Percentiles rank a stretch among this genome's conserved stretches.
Conservation (phyloP, 495 filamentous ascomycete genomes). For the Parathielavia appendiculata region DNA sequence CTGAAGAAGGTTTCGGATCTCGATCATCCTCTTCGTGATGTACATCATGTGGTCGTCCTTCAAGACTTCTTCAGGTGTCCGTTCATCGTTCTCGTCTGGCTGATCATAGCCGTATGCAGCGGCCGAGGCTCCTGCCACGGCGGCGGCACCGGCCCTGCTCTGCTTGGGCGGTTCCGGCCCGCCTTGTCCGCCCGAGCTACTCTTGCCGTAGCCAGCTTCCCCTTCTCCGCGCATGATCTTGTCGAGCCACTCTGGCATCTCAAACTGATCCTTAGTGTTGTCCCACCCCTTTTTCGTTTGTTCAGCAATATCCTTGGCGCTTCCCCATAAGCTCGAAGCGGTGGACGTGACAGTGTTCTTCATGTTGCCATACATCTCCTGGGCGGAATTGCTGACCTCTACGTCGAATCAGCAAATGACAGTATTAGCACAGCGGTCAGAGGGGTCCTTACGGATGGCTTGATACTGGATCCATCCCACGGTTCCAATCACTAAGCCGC, state of each 20-base stretch:
- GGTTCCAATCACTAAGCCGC: slow-evolving; percentile 78
- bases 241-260: slow-evolving; percentile 81
- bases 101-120: slow-evolving; percentile 74
- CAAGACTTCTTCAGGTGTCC: slow-evolving; percentile 56
- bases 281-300: slow-evolving; percentile 78
- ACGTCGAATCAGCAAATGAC: slow-evolving; percentile 8
- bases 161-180: slow-evolving; percentile 54
- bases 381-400: slow-evolving; percentile 88
- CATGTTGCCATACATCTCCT: slow-evolving; percentile 68
- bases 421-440: background rate
- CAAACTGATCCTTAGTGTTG: slow-evolving; percentile 70
- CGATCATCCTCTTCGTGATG: slow-evolving; percentile 98
- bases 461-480: slow-evolving; percentile 94
- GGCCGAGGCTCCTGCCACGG: slow-evolving; percentile 56
- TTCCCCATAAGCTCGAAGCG: slow-evolving; percentile 60
- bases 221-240: slow-evolving; percentile 61
- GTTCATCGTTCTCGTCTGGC: slow-evolving; percentile 63
- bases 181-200: slow-evolving; percentile 39
- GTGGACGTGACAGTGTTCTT: slow-evolving; percentile 62
- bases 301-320: slow-evolving; percentile 65
- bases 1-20: slow-evolving; percentile 87
- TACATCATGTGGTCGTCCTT: slow-evolving; percentile 99
- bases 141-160: slow-evolving; percentile 53
- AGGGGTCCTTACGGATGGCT: slow-evolving; percentile 65
- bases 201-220: slow-evolving; percentile 37